Conservation (phyloP, 2,329 filamentous ascomycete genomes). For the Paraphoma sp. region DNA sequence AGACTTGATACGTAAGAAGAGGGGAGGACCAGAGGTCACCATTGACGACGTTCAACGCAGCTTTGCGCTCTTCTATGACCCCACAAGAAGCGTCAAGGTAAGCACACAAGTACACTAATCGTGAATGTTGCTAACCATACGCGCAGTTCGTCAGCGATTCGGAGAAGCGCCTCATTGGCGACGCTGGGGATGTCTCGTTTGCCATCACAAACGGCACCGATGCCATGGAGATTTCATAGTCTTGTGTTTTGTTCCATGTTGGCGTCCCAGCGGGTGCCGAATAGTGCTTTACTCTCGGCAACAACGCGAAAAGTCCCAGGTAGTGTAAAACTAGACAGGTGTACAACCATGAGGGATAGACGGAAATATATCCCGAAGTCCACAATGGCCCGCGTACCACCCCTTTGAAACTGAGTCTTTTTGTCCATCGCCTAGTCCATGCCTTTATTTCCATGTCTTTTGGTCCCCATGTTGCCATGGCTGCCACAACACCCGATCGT, state of each 20-base stretch:
- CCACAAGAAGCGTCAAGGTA: constrained; percentile 78
- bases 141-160: constrained; percentile 78
- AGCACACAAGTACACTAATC: constrained; percentile 2
- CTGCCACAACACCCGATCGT: too few species aligned
- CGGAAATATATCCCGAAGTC: too few species aligned
- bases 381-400: too few species aligned
- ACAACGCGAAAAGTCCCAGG: not conserved
- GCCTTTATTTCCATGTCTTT: too few species aligned
- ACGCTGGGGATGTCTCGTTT: constrained; percentile 81
- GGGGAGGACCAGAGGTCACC: constrained; percentile 81
- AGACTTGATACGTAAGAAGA: constrained; percentile 84
- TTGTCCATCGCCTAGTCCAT: too few species aligned
- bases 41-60: constrained; percentile 91
- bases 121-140: constrained; percentile 20
- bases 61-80: constrained; percentile 94
- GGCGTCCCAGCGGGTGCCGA: not conserved
- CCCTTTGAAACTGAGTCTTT: too few species aligned
- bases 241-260: not conserved
- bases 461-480: too few species aligned
- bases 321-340: not conserved
- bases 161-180: constrained; percentile 91
- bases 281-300: not conserved
- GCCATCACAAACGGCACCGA: constrained; percentile 61
- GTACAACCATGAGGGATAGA: too few species aligned
- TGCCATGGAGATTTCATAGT: constrained; percentile 72